Evolutionary conservation across 2,329 filamentous ascomycete genomes (phyloP).

Genomic region (Nemania sp.): DNA sequence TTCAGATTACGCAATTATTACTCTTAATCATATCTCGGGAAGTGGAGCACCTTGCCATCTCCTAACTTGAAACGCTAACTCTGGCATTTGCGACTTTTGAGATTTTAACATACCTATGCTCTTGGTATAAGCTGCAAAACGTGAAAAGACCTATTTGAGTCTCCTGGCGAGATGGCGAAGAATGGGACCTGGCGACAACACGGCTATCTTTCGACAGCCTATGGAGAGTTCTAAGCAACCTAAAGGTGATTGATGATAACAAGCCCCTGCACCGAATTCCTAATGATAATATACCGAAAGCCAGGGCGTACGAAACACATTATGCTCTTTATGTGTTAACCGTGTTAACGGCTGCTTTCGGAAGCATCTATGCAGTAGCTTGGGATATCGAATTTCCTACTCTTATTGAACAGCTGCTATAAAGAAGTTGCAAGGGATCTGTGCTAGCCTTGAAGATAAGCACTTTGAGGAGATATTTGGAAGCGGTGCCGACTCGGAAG

Average conservation of each 20-base stretch:
- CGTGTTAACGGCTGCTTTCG: slow-evolving; percentile 13
- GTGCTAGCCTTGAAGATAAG: neutral
- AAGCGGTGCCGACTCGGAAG: neutral
- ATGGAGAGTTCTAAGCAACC: neutral
- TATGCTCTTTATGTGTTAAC: slow-evolving; percentile 22
- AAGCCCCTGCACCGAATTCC: neutral
- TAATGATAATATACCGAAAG: slow-evolving; percentile 23
- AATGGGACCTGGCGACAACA: neutral
- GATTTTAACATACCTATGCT: slow-evolving; percentile 11
- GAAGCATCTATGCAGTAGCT: slow-evolving; percentile 24
- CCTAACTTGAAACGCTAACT: slow-evolving; percentile 27
- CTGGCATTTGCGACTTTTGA: slow-evolving; percentile 20
- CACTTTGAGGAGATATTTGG: slow-evolving; percentile 21
- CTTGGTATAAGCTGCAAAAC: slow-evolving; percentile 24
- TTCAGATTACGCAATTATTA: slow-evolving; percentile 22
- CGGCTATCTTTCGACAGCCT: slow-evolving; percentile 15
- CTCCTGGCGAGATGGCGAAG: neutral
- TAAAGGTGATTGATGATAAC: neutral
- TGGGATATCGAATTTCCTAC: slow-evolving; percentile 12
- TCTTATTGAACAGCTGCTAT: slow-evolving; percentile 16
- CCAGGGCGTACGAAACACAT: slow-evolving; percentile 10
- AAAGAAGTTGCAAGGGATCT: neutral
- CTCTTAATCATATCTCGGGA: slow-evolving; percentile 12
- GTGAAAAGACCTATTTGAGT: slow-evolving; percentile 14
- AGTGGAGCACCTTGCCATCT: slow-evolving; percentile 11